Conservation (phyloP, 2,329 filamentous ascomycete genomes). For the Phoma herbarum region DNA sequence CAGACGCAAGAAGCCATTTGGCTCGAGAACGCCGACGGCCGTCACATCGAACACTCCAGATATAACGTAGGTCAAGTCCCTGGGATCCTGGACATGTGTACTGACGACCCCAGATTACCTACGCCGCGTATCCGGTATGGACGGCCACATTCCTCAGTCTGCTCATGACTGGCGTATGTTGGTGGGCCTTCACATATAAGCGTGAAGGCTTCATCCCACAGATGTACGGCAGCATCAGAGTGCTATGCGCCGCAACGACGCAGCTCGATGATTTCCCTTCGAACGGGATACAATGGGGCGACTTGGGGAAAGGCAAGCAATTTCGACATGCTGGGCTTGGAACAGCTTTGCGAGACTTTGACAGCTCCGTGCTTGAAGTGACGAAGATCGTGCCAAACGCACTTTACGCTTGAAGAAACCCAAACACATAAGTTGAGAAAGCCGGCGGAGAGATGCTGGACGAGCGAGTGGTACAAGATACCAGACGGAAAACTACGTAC, state of each 20-base stretch:
- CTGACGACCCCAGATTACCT: conserved; percentile 31
- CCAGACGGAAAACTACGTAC: background rate
- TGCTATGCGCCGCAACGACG: conserved; percentile 39
- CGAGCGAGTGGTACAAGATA: background rate
- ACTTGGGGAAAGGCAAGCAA: conserved; percentile 31
- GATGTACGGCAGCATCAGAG: conserved; percentile 46
- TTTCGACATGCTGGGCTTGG: conserved; percentile 44
- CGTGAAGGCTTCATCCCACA: conserved; percentile 47
- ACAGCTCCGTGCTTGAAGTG: too few relatives aligned
- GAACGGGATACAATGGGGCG: conserved; percentile 38
- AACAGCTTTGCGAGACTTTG: too few relatives aligned
- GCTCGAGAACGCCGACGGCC: conserved; percentile 24
- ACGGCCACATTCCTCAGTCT: conserved; percentile 39
- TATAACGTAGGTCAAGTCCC: conserved; percentile 1
- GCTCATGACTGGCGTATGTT: conserved; percentile 42
- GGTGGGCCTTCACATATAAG: conserved; percentile 44
- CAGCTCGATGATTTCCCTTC: conserved; percentile 40
- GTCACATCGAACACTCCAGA: conserved; percentile 7
- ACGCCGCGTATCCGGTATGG: conserved; percentile 37
- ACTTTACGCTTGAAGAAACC: conserved; percentile 34
- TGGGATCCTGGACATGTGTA: background rate
- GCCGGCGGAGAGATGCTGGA: background rate
- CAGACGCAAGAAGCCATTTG: conserved; percentile 41
- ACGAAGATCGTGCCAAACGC: conserved; percentile 39
- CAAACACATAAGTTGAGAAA: background rate